Base-by-base conservation (phyloP, 805 yeast genomes). In the Wickerhamomyces tratensis region DNA sequence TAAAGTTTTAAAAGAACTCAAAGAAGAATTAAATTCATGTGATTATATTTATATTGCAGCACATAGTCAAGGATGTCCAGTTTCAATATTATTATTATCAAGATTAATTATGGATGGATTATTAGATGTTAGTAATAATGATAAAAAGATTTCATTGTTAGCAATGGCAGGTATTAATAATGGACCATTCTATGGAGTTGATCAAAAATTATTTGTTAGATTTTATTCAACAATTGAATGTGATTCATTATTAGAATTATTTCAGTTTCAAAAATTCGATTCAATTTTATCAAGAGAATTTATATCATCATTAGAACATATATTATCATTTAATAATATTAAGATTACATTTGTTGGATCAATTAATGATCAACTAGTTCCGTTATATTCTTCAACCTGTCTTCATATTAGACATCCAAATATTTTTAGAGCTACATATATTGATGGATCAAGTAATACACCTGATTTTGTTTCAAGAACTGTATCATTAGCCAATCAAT, bases 61-160 rank as follows among this genome's bases (percentile, higher is more conserved):
- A 1, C 98, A 91, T 62, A 89, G 97, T 0, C 98, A 91, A 61
- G 98, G 98, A 0, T 81, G 91, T 39, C 97, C 96, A 0, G 98
- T 93, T 0, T 76, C 95, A 0, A 78, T 87, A 1, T 79, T 86
- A 31, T 59, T 91, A 29, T 63, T 88, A n/a, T 82, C 95, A 0
- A 72, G 73, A 49, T 68, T 91, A 36, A 72, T 91, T 11, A 82
- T 77, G 48, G 70, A 74, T 34, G 93, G 75, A 1, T 47, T 69
- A 7, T 53, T 69, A 2, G 62, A 63, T 29, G 54, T 68, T 1
- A 41, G 45, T 15, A 60, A 52, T 30, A 20, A 27, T 27, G 10
- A 27, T 10, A 52, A 61, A n/a, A 56, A 46, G 38, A 71, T 89
- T 12, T 86, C 93, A 0, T 65, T 91, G 15, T 63, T 91, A 40